Base-by-base conservation (phyloP, 2,329 filamentous ascomycete species). In the Diaporthe citrichinensis region DNA sequence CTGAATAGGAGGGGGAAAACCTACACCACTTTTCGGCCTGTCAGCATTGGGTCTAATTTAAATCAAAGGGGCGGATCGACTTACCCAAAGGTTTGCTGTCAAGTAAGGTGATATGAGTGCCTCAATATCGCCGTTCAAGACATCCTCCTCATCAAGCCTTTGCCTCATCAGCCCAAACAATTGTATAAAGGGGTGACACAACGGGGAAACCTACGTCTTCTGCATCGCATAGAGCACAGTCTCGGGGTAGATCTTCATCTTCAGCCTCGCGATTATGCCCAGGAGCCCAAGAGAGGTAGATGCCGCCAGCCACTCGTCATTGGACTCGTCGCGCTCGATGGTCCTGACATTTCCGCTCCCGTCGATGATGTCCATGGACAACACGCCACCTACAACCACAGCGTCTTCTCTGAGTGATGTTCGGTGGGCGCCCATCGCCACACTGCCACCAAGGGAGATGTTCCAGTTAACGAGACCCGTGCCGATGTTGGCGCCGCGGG, bases 381-480 rank as follows among this genome's bases (percentile, higher is more conserved):
- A 77, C 12, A 87, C 87, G 7, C 87, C 88, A 0, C 87, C 86
- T 5, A 87, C 87, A 4, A 89, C 88, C 80, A 87, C 88, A 6
- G 87, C 87, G 39, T 87, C 84, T 77, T 88, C 87, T 17, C 86
- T 81, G 23, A 89, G 82, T 23, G 86, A 86, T 0, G 85, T 86
- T 20, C 88, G 84, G 77, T 89, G 88, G 4, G 87, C 88, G 1
- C 88, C 88, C 88, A 89, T 89, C 5, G 88, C 88, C 5, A 89
- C 84, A 53, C 85, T 86, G 20, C 87, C 88, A 0, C 86, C 87
- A 49, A 89, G 82, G 7, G 85, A 88, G 72, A 89, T 89, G 76
- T 89, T 89, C 88, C 88, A 89, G 78, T 89, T 89, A 6, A 89
- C 87, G 5, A 89, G 81, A 0, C 87, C 87, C 71, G 88, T 88